Base-by-base conservation (phyloP, 2,329 filamentous ascomycete genomes). In the Tolypocladium tundrense region DNA sequence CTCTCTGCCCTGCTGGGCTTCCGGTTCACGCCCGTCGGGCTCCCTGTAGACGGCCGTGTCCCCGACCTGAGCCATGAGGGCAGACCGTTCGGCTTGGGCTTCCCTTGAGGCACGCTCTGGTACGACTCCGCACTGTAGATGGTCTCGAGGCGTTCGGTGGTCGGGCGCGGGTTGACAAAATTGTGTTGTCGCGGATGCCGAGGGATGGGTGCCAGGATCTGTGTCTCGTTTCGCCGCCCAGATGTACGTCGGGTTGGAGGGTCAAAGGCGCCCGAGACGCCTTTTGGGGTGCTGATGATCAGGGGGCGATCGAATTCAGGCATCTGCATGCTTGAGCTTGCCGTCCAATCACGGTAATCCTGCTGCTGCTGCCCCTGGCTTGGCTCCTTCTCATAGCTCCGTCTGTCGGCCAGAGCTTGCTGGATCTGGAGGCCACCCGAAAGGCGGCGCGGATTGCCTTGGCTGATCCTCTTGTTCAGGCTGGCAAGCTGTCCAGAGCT, bases 221-320 rank as follows among this genome's bases (percentile, higher is more conserved):
- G 74, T 1, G 77, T 73, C 42, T 79, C 79, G 2, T 67, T 66
- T 21, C 68, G 67, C 14, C 65, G 67, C 16, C 66, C 64, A n/a
- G 70, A 69, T 21, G 65, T 65, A 37, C 66, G 69, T 13, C 70
- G 70, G 7, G 64, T 65, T 2, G 78, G 77, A 1, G 70, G 64
- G 58, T 84, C 81, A 61, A 77, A 82, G 1, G 77, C 79, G 3
- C 82, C 82, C 0, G 75, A 71, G 10, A 84, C 75, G 19, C 82
- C 82, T 11, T 71, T 76, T 1, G 82, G 82, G 4, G 82, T 85
- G 67, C 82, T 85, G 67, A 85, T 84, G 57, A 85, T 85, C 33
- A 85, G 72, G 4, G 82, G 81, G 56, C 79, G 77, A 42, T 84
- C 80, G 33, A 79, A 64, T 21, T 68, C 64, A 1, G 61, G 55